phyloP scores from a whole-genome alignment of 2,329 filamentous ascomycete genomes.

The Cadophora gregata region DNA sequence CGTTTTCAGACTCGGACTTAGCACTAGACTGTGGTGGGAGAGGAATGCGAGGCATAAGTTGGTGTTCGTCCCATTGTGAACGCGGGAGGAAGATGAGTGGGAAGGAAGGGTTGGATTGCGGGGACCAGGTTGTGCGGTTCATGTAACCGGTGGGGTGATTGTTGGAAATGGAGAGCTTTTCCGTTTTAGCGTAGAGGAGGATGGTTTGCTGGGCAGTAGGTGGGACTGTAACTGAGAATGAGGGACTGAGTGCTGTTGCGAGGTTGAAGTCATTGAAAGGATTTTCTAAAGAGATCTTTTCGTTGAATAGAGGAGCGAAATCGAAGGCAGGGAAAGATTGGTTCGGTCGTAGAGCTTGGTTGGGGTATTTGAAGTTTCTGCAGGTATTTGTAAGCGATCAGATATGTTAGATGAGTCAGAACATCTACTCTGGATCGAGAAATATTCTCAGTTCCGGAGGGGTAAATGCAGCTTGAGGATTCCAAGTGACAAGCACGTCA shows the following conservation, averaged over 20 bases:
- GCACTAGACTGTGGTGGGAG: no score
- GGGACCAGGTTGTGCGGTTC: constrained; percentile 53
- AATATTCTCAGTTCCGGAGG: constrained; percentile 29
- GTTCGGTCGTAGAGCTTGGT: constrained; percentile 48
- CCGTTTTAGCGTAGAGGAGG: constrained; percentile 53
- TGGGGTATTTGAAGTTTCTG: constrained; percentile 52
- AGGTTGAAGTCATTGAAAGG: constrained; percentile 34
- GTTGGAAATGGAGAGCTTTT: constrained; percentile 50
- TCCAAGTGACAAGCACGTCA: constrained; percentile 40
- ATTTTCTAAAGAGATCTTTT: background rate
- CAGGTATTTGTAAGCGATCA: background rate
- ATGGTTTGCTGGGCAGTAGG: constrained; percentile 47
- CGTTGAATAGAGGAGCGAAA: background rate
- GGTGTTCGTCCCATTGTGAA: constrained; percentile 48
- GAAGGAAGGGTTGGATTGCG: constrained; percentile 42
- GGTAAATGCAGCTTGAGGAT: background rate
- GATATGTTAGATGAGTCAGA: no score
- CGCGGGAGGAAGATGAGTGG: constrained; percentile 47
- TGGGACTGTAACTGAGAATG: constrained; percentile 34
- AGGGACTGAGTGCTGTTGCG: constrained; percentile 20
- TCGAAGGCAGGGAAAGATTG: constrained; percentile 47
- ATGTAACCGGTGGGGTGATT: constrained; percentile 54
- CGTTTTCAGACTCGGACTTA: no score
- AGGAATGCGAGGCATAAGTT: constrained; percentile 49
- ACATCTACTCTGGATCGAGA: constrained; percentile 47